Percentiles rank a stretch among this genome's conserved stretches.
phyloP scores from a whole-genome alignment of 1,284 basidiomycete species.

The Tilletia indica region DNA sequence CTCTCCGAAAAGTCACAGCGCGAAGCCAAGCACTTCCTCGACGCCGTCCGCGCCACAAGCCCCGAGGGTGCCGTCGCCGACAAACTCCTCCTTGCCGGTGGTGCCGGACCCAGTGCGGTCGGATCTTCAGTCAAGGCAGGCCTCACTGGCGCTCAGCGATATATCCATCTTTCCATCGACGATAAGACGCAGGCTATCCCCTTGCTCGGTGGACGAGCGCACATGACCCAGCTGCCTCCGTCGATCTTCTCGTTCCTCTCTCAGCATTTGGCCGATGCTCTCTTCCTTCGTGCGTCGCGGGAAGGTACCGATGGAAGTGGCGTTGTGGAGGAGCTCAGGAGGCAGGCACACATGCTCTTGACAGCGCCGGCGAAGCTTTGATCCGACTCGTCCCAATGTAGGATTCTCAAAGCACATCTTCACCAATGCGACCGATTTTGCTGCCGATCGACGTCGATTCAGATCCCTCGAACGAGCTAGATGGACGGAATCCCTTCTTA shows the following conservation, averaged over 20 bases:
- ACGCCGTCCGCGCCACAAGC: not conserved
- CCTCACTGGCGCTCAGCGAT: not conserved
- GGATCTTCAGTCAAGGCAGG: not conserved
- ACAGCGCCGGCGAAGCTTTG: not conserved
- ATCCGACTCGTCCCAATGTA: not conserved
- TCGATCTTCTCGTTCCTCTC: not conserved
- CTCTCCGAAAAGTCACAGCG: not conserved
- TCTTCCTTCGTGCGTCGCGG: not conserved
- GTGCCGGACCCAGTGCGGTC: not conserved
- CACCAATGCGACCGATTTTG: too few species aligned
- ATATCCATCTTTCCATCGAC: not conserved
- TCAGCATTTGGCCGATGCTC: not conserved
- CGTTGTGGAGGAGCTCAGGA: not conserved
- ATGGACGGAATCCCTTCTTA: too few species aligned
- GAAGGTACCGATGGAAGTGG: not conserved
- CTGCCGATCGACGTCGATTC: too few species aligned
- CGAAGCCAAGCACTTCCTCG: conserved; percentile 4
- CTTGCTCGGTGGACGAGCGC: not conserved
- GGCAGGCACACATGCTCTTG: not conserved
- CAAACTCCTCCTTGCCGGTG: not conserved
- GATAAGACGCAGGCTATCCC: not conserved
- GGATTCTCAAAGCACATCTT: not conserved
- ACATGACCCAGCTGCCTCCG: not conserved
- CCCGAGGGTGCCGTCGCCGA: not conserved
- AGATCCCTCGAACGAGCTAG: too few species aligned